These are phyloP conservation scores for Epichloe typhina DNA, from an alignment of 2,329 filamentous ascomycete species.

Conservation along the genomic window DNA sequence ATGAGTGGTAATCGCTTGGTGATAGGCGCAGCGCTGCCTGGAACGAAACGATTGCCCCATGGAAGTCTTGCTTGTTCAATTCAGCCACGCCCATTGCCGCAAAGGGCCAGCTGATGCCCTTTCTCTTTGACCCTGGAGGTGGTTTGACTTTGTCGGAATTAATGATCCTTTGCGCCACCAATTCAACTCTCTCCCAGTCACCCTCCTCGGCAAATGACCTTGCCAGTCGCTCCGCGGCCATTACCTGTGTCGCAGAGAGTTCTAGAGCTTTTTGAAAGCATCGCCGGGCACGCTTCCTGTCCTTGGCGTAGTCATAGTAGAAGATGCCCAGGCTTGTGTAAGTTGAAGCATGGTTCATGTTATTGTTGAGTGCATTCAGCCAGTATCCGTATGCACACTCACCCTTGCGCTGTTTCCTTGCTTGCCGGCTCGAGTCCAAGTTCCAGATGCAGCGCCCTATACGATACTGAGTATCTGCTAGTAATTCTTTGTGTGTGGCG, in stretches of 20 bases:
- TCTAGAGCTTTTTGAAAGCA: slow-evolving; percentile 97
- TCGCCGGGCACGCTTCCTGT: slow-evolving; percentile 72
- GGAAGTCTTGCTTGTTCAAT: slow-evolving; percentile 84
- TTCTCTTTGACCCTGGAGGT: slow-evolving; percentile 82
- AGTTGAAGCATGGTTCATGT: slow-evolving; percentile 76
- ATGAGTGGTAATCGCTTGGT: slow-evolving; percentile 84
- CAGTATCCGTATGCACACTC: slow-evolving; percentile 64
- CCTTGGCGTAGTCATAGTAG: slow-evolving; percentile 81
- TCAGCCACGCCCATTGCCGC: slow-evolving; percentile 88
- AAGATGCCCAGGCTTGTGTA: slow-evolving; percentile 86
- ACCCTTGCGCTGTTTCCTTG: slow-evolving; percentile 66
- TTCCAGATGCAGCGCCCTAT: slow-evolving; percentile 84
- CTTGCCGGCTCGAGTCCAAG: slow-evolving; percentile 56
- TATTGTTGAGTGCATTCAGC: slow-evolving; percentile 69
- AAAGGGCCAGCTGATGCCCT: slow-evolving; percentile 91
- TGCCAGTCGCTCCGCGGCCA: slow-evolving; percentile 78
- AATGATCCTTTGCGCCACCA: slow-evolving; percentile 78
- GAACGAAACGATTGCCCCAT: slow-evolving; percentile 81
- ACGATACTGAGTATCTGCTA: slow-evolving; percentile 75
- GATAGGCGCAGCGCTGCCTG: slow-evolving; percentile 75
- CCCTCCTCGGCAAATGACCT: slow-evolving; percentile 75
- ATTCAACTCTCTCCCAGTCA: slow-evolving; percentile 94
- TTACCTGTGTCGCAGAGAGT: slow-evolving; percentile 72
- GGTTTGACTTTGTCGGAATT: slow-evolving; percentile 90
- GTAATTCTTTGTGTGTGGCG: slow-evolving; percentile 48